Evolutionary conservation across 176 grass and related monocot genomes (phyloP).

Genomic region (Leersia perrieri): DNA sequence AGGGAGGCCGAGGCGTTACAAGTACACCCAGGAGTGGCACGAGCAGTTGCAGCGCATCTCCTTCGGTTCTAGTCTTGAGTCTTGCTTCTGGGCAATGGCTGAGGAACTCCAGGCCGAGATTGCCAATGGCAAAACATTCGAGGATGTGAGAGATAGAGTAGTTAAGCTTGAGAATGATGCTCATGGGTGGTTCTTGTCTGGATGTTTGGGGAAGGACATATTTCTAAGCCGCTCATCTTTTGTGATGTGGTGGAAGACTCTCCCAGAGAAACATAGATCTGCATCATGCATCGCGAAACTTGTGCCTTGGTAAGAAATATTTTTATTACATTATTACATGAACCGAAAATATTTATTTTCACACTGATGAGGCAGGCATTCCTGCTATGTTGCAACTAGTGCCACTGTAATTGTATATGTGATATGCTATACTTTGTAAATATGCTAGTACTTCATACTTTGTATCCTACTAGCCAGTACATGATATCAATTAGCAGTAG

Average conservation of each 20-base stretch:
- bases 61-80: slow-evolving; percentile 57
- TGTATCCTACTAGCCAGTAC: too few species aligned
- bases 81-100: slow-evolving; percentile 85
- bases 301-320: slow-evolving; percentile 3
- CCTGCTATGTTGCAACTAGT: neutral
- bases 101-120: slow-evolving; percentile 85
- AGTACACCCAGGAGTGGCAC: slow-evolving; percentile 83
- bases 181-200: slow-evolving; percentile 55
- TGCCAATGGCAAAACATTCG: slow-evolving; percentile 42
- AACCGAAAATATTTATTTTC: neutral
- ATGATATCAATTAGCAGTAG: too few species aligned
- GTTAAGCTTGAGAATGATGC: slow-evolving; percentile 65
- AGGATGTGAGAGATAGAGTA: slow-evolving; percentile 60
- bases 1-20: slow-evolving; percentile 78
- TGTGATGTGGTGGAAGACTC: slow-evolving; percentile 86
- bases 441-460: neutral
- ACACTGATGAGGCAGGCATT: neutral
- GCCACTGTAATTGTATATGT: slow-evolving; percentile 12
- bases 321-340: neutral
- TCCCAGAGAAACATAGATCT: slow-evolving; percentile 61
- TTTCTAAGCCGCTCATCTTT: slow-evolving; percentile 73
- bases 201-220: slow-evolving; percentile 65
- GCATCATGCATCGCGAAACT: slow-evolving; percentile 60
- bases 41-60: slow-evolving; percentile 57
- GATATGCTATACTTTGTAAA: neutral